phyloP scores from a whole-genome alignment of 2,329 filamentous ascomycete genomes.

The Fusarium torreyae region DNA sequence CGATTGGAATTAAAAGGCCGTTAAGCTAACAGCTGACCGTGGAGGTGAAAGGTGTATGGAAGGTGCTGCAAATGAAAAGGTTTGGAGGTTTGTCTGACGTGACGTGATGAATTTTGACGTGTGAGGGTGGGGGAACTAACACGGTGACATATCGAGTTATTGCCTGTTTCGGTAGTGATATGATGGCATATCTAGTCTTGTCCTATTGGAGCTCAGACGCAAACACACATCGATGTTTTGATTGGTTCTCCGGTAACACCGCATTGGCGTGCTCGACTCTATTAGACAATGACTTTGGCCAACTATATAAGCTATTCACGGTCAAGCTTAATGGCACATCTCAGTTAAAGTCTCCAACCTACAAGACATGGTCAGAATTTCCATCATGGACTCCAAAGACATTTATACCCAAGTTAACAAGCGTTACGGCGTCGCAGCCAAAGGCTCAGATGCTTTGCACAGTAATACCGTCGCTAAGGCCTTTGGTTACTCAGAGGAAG shows the following conservation, averaged over 20 bases:
- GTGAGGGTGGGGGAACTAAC: background rate
- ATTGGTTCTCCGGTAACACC: too few species aligned
- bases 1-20: too few species aligned
- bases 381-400: background rate
- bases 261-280: background rate
- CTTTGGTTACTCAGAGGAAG: constrained; percentile 17
- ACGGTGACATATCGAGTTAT: constrained; percentile 3
- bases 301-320: background rate
- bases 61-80: too few species aligned
- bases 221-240: background rate
- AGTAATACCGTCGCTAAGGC: constrained; percentile 12
- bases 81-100: too few species aligned
- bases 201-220: background rate
- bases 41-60: too few species aligned
- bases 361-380: background rate
- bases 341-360: background rate
- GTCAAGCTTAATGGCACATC: too few species aligned
- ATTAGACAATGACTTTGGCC: too few species aligned
- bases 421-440: constrained; percentile 2
- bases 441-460: background rate
- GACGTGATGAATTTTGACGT: background rate
- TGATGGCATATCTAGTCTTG: constrained; percentile 1
- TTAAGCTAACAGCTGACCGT: too few species aligned
- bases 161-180: background rate
- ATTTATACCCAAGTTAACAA: constrained; percentile 5